Evolutionary conservation across 768 basidiomycete genomes (phyloP), one percentile per base, ranked within the genome.

Genomic region (Podaxis sp.): DNA sequence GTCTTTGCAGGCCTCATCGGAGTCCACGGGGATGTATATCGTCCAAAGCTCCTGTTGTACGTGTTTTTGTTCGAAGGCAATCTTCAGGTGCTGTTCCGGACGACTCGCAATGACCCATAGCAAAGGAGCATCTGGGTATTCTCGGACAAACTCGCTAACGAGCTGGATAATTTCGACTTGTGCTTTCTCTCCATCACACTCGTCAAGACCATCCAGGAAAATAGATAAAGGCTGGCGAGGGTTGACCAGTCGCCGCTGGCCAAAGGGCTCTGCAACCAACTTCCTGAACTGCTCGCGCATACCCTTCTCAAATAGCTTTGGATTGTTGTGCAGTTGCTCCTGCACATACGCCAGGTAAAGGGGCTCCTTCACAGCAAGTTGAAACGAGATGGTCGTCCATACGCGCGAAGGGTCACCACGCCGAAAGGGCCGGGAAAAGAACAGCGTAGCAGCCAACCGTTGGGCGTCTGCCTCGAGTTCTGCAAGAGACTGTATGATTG

Each of bases 401-500:
- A 55, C 53, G n/a, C 53, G 53, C 11, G 33, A 25, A 27, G 53
- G 53, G n/a, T 55, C 19, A 19, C 37, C 22, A 4, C 53, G 53
- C 12, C n/a, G n/a, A 12, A 37, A 37, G 4, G 53, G 29, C n/a
- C 53, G 29, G 19, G 53, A 55, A 12, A 55, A 55, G 36, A 55
- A 55, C 9, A 55, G 33, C 17, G 53, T 38, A 19, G 53, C 53
- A n/a, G 33, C 53, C 2, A 43, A 17, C 6, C 41, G 41, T n/a
- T 15, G 15, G 2, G 15, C 41, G 41, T 38, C 22, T 13, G 47
- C 47, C 36, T 51, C 47, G 8, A 27, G 29, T 46, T 65, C 63
- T 9, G 65, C 63, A 19, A 65, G 25, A 2, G 64, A 61, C 15
- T 64, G 64, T 29, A 62, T 24, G 55, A 67, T 55, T 2, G 66